These are phyloP conservation scores for Macaranga tanarius DNA, from an alignment of 441 rosid genomes.

Conservation along the genomic window DNA sequence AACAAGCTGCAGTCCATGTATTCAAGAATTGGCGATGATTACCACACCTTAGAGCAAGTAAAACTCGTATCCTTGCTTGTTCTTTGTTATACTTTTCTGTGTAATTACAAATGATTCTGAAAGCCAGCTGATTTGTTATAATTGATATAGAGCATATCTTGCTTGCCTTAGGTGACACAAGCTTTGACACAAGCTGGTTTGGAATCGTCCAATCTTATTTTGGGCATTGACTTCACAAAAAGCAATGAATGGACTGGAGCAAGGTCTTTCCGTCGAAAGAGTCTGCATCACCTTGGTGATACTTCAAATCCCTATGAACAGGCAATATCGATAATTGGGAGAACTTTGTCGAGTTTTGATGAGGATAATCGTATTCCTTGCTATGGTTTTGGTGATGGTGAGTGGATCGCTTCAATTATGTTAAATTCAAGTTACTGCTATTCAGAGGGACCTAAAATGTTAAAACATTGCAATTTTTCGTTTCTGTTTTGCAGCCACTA, in stretches of 20 bases:
- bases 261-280: conserved; percentile 49
- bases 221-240: conserved; percentile 85
- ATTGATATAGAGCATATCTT: not conserved
- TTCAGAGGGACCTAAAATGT: not conserved
- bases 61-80: not conserved
- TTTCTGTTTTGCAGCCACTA: conserved; percentile 46
- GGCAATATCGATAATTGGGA: conserved; percentile 70
- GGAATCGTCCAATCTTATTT: conserved; percentile 87
- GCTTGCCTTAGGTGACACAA: conserved; percentile 49
- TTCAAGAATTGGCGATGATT: conserved; percentile 37
- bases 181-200: conserved; percentile 78
- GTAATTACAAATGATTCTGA: too few species aligned
- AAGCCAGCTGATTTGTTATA: too few species aligned
- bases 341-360: conserved; percentile 58
- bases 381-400: conserved; percentile 80
- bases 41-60: conserved; percentile 37
- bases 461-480: not conserved
- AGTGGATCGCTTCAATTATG: not conserved
- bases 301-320: conserved; percentile 63
- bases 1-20: conserved; percentile 30
- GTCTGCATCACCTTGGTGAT: conserved; percentile 59
- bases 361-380: conserved; percentile 80
- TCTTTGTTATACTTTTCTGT: not conserved
- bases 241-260: conserved; percentile 91
- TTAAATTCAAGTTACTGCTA: not conserved